Evolutionary conservation across 768 basidiomycete species (phyloP), one percentile per base, ranked within the genome.

Genomic region (Termitomyces sp.): DNA sequence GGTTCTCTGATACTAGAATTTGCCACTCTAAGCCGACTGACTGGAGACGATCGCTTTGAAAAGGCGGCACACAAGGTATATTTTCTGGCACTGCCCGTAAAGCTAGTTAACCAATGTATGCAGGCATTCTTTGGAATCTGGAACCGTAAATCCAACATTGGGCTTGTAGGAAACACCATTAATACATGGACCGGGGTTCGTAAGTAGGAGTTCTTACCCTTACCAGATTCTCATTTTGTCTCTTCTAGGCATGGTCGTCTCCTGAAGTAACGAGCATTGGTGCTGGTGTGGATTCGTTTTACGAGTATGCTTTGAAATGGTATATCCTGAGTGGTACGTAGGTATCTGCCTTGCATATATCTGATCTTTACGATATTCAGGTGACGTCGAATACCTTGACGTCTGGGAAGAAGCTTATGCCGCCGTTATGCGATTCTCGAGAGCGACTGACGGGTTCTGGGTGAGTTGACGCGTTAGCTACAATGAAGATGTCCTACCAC

Each of bases 231-330:
- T 42, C 29, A 36, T 46, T 47, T 29, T 36, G 10, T 59, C 6
- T 46, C 14, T 24, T 36, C 29, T 67, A 89, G 91, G 69, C 74
- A 36, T 97, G 94, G 94, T 81, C 79, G 14, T 71, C 76, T 48
- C 92, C 94, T 18, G 87, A 92, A 60, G 72, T 87, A 7, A 86
- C 85, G 27, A 83, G 88, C 1, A 90, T 95, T 32, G 96, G 96
- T 26, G 97, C 97, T 6, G 97, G 97, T 0, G 86, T 97, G 43
- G 97, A 98, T 69, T 94, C 91, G 3, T 97, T 96, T 69, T 94
- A 90, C 67, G 97, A 99, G 68, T 95, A 95, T 70, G 90, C 93
- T 12, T 71, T 94, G 44, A 95, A 95, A 66, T 93, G 92, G 85
- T 94, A 94, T 67, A 86, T 96, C 41, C 66, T 94, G 66, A 92